Percentiles rank a stretch among this genome's conserved stretches.
Conservation (phyloP, 1,139 yeast species). For the Pneumocystis carinii region DNA sequence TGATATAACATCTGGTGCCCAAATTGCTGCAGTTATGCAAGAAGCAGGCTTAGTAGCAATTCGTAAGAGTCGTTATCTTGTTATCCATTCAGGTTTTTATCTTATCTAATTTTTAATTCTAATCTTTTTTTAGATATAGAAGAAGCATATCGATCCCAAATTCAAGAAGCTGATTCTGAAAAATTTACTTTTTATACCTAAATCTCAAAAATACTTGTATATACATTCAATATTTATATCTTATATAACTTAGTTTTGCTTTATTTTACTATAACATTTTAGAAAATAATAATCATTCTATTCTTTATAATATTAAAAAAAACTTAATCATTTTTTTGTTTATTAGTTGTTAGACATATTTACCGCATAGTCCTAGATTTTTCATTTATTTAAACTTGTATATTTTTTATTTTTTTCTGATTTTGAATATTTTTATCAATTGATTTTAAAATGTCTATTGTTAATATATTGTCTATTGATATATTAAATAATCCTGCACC, state of each 20-base stretch:
- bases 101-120: not conserved
- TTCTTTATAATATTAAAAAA: no score
- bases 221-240: not conserved
- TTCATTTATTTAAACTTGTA: no score
- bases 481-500: conserved; percentile 92
- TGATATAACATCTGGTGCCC: conserved; percentile 94
- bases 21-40: conserved; percentile 98
- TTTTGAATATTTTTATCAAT: no score
- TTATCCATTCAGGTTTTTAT: conserved; percentile 28
- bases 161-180: conserved; percentile 92
- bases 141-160: conserved; percentile 94
- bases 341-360: no score
- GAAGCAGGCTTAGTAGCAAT: conserved; percentile 98
- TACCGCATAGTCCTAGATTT: no score
- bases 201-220: not conserved
- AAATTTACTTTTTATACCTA: conserved; percentile 94
- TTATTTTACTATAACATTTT: not conserved
- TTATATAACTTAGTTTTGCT: not conserved
- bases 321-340: no score
- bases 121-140: conserved; percentile 68
- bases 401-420: no score
- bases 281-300: not conserved
- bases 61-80: conserved; percentile 91
- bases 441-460: conserved; percentile 57
- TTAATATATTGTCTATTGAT: conserved; percentile 77